Conservation (phyloP, 768 basidiomycete species). For the Phanerochaete carnosa region DNA sequence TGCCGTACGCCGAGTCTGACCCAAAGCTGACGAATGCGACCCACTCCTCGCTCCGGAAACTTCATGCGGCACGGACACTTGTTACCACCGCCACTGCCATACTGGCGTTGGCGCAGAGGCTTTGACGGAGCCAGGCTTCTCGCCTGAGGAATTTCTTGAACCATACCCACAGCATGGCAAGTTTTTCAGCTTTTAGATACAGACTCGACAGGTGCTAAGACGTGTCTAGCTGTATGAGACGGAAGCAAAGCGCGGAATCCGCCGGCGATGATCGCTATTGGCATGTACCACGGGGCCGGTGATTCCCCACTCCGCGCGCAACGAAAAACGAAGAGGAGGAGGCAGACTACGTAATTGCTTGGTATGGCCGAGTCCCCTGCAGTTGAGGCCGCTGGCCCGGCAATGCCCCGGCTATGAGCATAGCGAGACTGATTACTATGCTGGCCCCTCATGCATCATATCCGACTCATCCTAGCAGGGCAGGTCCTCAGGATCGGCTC, state of each 20-base stretch:
- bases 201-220: neutral
- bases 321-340: neutral
- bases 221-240: slow-evolving; percentile 75
- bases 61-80: slow-evolving; percentile 70
- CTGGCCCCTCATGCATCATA: too few species aligned
- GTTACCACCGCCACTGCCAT: slow-evolving; percentile 87
- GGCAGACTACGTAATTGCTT: neutral
- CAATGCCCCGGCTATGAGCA: too few species aligned
- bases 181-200: slow-evolving; percentile 25
- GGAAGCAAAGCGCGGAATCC: slow-evolving; percentile 76
- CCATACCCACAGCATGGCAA: slow-evolving; percentile 82
- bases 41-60: slow-evolving; percentile 91
- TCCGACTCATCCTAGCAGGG: too few species aligned
- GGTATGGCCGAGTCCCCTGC: too few species aligned
- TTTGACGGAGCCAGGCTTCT: slow-evolving; percentile 88
- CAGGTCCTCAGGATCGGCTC: too few species aligned
- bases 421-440: too few species aligned
- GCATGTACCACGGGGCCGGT: neutral
- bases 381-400: too few species aligned
- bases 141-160: slow-evolving; percentile 96
- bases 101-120: slow-evolving; percentile 82
- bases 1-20: slow-evolving; percentile 57
- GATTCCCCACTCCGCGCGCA: neutral
- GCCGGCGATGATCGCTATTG: slow-evolving; percentile 43
- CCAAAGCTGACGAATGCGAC: slow-evolving; percentile 79